Percentiles rank a stretch among this genome's conserved stretches.
phyloP scores from a whole-genome alignment of 1,284 basidiomycete species.

The Malassezia dermatis region DNA sequence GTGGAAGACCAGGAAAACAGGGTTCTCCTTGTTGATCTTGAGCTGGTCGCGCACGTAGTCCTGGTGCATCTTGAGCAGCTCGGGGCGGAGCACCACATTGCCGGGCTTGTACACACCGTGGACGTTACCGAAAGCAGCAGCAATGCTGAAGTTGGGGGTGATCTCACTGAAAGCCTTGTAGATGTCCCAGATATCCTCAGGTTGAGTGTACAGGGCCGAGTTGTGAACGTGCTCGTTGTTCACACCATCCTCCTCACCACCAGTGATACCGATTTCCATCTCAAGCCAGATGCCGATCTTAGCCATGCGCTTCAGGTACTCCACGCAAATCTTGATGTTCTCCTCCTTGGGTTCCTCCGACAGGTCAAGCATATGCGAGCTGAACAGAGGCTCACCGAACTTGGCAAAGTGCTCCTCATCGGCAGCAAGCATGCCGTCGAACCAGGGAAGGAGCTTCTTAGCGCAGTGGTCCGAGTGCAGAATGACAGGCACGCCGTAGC shows the following conservation, averaged over 20 bases:
- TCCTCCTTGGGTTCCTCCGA: conserved; percentile 95
- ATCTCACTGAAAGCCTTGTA: conserved; percentile 72
- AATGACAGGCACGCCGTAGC: conserved; percentile 63
- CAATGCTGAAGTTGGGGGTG: conserved; percentile 89
- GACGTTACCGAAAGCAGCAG: conserved; percentile 92
- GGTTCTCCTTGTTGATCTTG: conserved; percentile 54
- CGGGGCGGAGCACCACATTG: conserved; percentile 74
- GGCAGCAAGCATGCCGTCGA: conserved; percentile 97
- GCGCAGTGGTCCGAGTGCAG: conserved; percentile 99
- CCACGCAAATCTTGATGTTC: conserved; percentile 84
- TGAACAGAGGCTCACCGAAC: conserved; percentile 85
- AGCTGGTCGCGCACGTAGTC: conserved; percentile 63
- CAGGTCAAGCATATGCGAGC: conserved; percentile 99
- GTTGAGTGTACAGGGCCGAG: conserved; percentile 87
- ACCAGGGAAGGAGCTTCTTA: conserved; percentile 96
- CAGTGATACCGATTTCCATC: conserved; percentile 99
- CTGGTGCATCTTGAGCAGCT: conserved; percentile 88
- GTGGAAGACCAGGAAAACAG: conserved; percentile 97
- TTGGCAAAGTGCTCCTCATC: conserved; percentile 84
- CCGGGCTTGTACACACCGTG: conserved; percentile 54
- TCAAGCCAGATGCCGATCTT: conserved; percentile 81
- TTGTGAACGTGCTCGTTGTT: conserved; percentile 72
- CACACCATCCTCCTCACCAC: conserved; percentile 97
- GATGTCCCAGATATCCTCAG: conserved; percentile 82
- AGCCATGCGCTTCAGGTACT: conserved; percentile 95